Base-by-base conservation (phyloP, 2,329 filamentous ascomycete genomes). In the Apiospora kogelbergensis region DNA sequence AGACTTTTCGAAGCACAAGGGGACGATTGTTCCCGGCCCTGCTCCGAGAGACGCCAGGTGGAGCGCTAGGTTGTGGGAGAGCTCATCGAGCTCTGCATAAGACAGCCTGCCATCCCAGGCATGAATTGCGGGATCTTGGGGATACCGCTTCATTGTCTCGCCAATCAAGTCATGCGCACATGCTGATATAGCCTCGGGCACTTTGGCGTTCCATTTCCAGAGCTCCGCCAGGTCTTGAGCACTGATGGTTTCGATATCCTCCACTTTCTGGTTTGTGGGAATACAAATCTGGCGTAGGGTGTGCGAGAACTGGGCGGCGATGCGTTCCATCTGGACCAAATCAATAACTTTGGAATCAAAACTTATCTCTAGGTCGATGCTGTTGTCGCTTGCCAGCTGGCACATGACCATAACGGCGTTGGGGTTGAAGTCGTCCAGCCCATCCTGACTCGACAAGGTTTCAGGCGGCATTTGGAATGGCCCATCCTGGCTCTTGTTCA, bases 381-480 rank as follows among this genome's bases (percentile, higher is more conserved):
- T 15, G 33, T 37, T 40, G 20, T 17, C n/a, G 33, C 30, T 40
- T 3, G 65, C 37, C 13, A 67, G 65, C 65, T 67, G 65, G 44
- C 44, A 67, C 65, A 67, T 67, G n/a, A 67, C 11, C 65, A 67
- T 67, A 22, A 67, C 65, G 11, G 65, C 65, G 44, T 67, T 67
- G 24, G 65, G 65, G 24, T 67, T 67, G 44, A 67, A 67, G 30
- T 67, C 65, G 45, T 67, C 65, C 45, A 67, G 41, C 42, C 65
- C 65, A n/a, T 67, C 33, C 13, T 44, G 41, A n/a, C 45, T 67
- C 24, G 65, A 67, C 45, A 67, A 20, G 44, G 45, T 37, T 15
- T 40, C 65, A 13, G 65, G 65, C 1, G 42, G 44, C 1, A 26
- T 1, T n/a, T 11, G 44, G 30, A 67, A 67, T 10, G 44, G 65